phyloP scores from a whole-genome alignment of 2,329 filamentous ascomycete species.

The Botrytis pseudocinerea region DNA sequence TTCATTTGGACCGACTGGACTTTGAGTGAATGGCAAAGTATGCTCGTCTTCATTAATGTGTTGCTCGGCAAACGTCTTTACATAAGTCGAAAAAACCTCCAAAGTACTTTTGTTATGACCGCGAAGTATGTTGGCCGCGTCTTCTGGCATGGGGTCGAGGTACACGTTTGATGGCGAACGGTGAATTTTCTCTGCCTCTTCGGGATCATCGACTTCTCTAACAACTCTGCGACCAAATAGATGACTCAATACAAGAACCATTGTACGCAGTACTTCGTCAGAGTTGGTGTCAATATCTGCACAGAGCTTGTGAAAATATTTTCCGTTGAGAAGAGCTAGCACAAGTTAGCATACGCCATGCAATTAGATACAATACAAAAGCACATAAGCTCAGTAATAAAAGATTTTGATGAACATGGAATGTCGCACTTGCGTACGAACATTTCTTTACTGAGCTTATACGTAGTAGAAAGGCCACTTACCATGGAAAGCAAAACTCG shows the following conservation, averaged over 20 bases:
- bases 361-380: not conserved
- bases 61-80: conserved; percentile 66
- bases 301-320: conserved; percentile 69
- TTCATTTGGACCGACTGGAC: conserved; percentile 30
- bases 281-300: conserved; percentile 53
- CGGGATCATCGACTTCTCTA: conserved; percentile 51
- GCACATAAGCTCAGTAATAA: not conserved
- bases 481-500: conserved; percentile 73
- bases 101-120: conserved; percentile 63
- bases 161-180: conserved; percentile 64
- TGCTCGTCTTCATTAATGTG: conserved; percentile 45
- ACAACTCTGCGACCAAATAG: conserved; percentile 64
- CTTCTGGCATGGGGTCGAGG: conserved; percentile 61
- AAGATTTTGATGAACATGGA: not conserved
- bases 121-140: conserved; percentile 56
- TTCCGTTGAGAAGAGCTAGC: conserved; percentile 62
- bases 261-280: conserved; percentile 52
- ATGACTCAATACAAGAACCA: conserved; percentile 70
- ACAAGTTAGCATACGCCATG: conserved; percentile 18
- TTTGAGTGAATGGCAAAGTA: conserved; percentile 38
- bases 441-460: not conserved
- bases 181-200: conserved; percentile 51
- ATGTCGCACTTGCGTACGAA: not conserved
- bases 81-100: conserved; percentile 66
- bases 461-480: conserved; percentile 19